These are phyloP conservation scores for Claviceps sp. DNA, from an alignment of 2,329 filamentous ascomycete genomes.

Conservation along the genomic window DNA sequence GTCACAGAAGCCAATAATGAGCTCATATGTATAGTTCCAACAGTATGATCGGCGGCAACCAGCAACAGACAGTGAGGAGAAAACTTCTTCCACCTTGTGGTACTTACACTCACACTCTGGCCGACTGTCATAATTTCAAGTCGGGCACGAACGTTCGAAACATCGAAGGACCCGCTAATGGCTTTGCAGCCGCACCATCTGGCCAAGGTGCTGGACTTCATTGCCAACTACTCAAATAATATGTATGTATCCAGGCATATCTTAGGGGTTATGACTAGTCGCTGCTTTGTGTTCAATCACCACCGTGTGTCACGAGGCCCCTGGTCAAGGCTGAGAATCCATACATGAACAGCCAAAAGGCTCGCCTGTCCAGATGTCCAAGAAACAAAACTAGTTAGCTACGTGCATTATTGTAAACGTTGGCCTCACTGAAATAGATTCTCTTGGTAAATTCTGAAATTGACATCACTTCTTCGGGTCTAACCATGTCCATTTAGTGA, in stretches of 20 bases:
- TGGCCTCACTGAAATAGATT: background rate
- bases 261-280: background rate
- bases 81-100: too few species aligned
- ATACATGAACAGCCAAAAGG: background rate
- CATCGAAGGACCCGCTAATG: background rate
- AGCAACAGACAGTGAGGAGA: background rate
- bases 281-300: background rate
- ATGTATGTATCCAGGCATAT: background rate
- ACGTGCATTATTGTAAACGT: background rate
- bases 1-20: background rate
- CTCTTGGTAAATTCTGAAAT: background rate
- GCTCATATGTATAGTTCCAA: background rate
- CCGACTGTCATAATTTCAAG: background rate
- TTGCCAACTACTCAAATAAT: background rate
- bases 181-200: background rate
- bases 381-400: background rate
- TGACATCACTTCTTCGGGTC: background rate
- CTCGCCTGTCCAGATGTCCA: background rate
- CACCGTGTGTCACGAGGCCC: background rate
- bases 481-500: background rate
- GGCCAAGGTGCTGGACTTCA: background rate
- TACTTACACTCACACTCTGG: background rate
- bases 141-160: background rate
- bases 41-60: background rate
- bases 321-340: background rate